Base-by-base conservation (phyloP, 345 rosid genomes). In the Dipteronia sinensis region DNA sequence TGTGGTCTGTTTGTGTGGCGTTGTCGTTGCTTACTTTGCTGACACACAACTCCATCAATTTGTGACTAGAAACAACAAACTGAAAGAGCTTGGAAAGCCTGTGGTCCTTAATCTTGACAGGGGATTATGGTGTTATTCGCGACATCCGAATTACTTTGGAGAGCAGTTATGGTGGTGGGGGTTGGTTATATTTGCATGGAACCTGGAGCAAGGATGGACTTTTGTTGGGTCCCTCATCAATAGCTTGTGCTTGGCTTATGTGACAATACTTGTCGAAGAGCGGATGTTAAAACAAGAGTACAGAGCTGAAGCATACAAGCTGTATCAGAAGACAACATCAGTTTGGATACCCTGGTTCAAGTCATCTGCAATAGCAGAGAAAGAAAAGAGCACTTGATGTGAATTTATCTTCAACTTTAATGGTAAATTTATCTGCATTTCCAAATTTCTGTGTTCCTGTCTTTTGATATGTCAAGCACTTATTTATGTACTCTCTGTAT, bases 151-250 rank as follows among this genome's bases (percentile, higher is more conserved):
- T 88, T 95, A 95, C 83, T 89, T 95, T 56, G 98, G 98, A 12
- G 99, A 95, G 80, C 98, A 91, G 76, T 38, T 95, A 69, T 95
- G 97, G 99, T 95, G 99, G 99, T 94, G 98, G 99, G 98, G 99
- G 29, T 74, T 94, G 20, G 97, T 79, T 62, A 40, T 95, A 31
- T 91, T 90, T 77, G 94, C 98, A 20, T 94, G 97, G 96, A 94
- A 89, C 82, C 83, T 95, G 72, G 97, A 95, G 40, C 90, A 92
- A 31, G 93, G 89, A 56, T 94, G 97, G 96, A 77, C 95, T 15
- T 82, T 84, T 34, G 74, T 89, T 4, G 99, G 99, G 19, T 64
- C 97, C 11, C 72, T 94, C 22, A 75, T 92, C 64, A 94, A 95
- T 68, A 91, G 89, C 69, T 51, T 94, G 77, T 92, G 98, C 88